Percentiles rank a stretch among this genome's conserved stretches.
Conservation (phyloP, 495 filamentous ascomycete species). For the Immersiella caudata region DNA sequence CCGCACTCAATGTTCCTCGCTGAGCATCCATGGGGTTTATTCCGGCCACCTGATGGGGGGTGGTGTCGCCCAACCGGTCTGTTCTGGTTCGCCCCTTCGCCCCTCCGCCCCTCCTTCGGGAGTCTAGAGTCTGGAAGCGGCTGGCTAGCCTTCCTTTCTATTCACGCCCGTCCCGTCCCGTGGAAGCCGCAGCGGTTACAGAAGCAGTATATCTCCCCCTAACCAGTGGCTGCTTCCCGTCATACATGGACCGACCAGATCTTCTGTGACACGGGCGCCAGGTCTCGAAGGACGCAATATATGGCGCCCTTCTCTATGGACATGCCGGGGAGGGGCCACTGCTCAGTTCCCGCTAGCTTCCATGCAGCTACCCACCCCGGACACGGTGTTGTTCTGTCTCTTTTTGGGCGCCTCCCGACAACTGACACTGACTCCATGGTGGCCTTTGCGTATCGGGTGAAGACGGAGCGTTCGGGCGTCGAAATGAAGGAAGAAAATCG, state of each 20-base stretch:
- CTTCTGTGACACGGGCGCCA: slow-evolving; percentile 8
- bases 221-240: slow-evolving; percentile 8
- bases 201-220: slow-evolving; percentile 1
- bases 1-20: slow-evolving; percentile 2
- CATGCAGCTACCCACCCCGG: slow-evolving; percentile 1
- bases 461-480: neutral
- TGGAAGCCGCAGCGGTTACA: neutral
- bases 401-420: neutral
- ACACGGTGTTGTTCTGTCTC: neutral
- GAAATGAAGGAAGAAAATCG: neutral
- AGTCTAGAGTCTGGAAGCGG: neutral
- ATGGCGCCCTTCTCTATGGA: slow-evolving; percentile 3
- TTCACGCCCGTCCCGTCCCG: neutral
- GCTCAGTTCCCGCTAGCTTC: slow-evolving; percentile 9
- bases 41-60: neutral
- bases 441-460: neutral
- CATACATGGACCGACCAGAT: slow-evolving; percentile 6
- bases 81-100: neutral
- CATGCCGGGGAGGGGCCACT: neutral
- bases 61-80: neutral
- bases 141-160: neutral
- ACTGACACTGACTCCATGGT: neutral
- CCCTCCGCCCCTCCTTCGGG: neutral
- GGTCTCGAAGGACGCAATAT: slow-evolving; percentile 12
- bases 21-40: neutral